phyloP scores from a whole-genome alignment of 1,284 basidiomycete genomes.

The Pseudomicrostroma phylloplanum region DNA sequence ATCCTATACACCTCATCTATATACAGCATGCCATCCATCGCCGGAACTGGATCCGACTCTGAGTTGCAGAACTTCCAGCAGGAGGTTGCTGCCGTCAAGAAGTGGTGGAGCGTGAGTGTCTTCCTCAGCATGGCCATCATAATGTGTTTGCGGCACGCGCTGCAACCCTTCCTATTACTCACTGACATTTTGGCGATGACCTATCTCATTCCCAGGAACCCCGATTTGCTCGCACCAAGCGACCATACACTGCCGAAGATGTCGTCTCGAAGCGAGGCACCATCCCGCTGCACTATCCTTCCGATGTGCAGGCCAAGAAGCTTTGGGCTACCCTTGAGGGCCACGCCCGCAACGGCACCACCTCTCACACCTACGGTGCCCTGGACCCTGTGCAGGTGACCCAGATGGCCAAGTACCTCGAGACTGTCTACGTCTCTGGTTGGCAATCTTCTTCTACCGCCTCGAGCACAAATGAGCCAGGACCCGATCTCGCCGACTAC shows the following conservation, averaged over 20 bases:
- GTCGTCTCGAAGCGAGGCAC: conserved; percentile 93
- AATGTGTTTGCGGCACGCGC: not conserved
- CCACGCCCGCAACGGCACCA: conserved; percentile 56
- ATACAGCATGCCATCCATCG: not conserved
- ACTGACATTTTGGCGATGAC: not conserved
- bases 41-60: conserved; percentile 18
- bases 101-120: conserved; percentile 78
- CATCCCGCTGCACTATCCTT: conserved; percentile 76
- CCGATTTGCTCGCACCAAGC: conserved; percentile 73
- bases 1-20: not conserved
- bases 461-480: conserved; percentile 50
- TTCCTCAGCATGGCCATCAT: not conserved
- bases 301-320: conserved; percentile 79
- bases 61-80: conserved; percentile 60
- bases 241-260: conserved; percentile 85
- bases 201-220: conserved; percentile 59
- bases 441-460: conserved; percentile 49
- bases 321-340: conserved; percentile 66
- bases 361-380: conserved; percentile 91
- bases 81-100: conserved; percentile 76
- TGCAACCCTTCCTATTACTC: not conserved
- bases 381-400: conserved; percentile 89
- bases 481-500: conserved; percentile 55
- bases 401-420: conserved; percentile 51
- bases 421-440: conserved; percentile 51